Percentiles rank a stretch among this genome's conserved stretches.
Conservation (phyloP, 768 basidiomycete species). For the Hemileccinum impolitum region DNA sequence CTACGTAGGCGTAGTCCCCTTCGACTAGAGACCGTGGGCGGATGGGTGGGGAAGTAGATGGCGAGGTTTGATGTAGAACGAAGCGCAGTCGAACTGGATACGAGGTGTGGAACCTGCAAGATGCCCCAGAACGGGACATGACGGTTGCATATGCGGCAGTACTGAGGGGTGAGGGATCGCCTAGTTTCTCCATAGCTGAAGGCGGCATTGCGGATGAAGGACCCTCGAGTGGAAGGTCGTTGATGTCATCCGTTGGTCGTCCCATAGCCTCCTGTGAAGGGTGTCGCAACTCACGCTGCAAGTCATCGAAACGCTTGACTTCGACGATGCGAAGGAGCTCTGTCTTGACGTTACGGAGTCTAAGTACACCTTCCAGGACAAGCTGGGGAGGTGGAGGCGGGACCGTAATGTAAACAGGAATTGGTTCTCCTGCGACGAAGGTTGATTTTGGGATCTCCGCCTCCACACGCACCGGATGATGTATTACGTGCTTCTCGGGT, state of each 20-base stretch:
- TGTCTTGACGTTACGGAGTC: constrained; percentile 75
- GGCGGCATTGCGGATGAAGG: constrained; percentile 28
- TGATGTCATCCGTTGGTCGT: constrained; percentile 11
- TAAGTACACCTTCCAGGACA: constrained; percentile 64
- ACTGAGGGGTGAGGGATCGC: constrained; percentile 31
- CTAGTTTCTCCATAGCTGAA: constrained; percentile 27
- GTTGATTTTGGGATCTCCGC: constrained; percentile 70
- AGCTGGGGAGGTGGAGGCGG: constrained; percentile 69
- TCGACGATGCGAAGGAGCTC: constrained; percentile 72
- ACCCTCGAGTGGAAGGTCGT: constrained; percentile 26
- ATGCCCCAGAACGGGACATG: constrained; percentile 84
- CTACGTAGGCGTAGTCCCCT: constrained; percentile 43
- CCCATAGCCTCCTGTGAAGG: constrained; percentile 22
- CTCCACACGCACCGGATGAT: constrained; percentile 64
- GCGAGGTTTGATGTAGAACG: constrained; percentile 64
- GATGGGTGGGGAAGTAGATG: constrained; percentile 47
- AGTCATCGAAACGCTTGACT: constrained; percentile 44
- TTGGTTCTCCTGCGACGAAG: constrained; percentile 67
- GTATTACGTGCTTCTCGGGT: constrained; percentile 55
- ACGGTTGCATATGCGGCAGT: constrained; percentile 48
- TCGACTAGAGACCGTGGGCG: constrained; percentile 42
- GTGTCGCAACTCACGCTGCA: constrained; percentile 31
- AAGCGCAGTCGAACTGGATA: constrained; percentile 75
- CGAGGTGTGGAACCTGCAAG: constrained; percentile 83
- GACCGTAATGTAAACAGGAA: constrained; percentile 78